Evolutionary conservation across 495 filamentous ascomycete genomes (phyloP).

Genomic region (Talaromyces liani): DNA sequence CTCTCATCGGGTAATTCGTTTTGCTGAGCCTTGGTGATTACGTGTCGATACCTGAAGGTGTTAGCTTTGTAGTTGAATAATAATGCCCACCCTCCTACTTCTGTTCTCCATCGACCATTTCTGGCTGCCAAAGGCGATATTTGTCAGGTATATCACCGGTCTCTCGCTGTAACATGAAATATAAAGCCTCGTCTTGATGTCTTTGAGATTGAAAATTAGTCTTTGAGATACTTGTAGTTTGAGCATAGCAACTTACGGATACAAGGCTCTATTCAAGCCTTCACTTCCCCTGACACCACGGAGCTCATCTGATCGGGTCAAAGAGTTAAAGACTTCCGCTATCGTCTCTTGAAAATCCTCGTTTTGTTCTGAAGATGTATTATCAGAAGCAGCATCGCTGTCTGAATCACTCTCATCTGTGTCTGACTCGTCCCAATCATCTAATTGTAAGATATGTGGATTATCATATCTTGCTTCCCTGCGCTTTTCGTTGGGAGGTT

Average conservation of each 20-base stretch:
- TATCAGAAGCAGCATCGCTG: background rate
- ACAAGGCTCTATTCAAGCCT: conserved; percentile 1
- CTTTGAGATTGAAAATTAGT: background rate
- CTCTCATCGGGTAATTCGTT: conserved; percentile 66
- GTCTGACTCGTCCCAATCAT: background rate
- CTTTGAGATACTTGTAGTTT: background rate
- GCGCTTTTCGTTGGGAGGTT: background rate
- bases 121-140: background rate
- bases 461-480: conserved; percentile 2
- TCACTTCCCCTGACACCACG: background rate
- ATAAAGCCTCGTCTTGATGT: conserved; percentile 10
- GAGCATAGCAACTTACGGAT: background rate
- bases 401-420: background rate
- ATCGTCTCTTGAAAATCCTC: conserved; percentile 7
- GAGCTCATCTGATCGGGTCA: background rate
- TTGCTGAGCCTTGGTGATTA: conserved; percentile 12
- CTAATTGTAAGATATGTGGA: conserved; percentile 5
- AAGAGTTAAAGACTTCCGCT: background rate
- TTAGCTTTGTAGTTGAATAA: background rate
- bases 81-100: background rate
- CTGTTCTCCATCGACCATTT: background rate
- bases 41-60: background rate
- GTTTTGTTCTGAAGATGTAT: background rate
- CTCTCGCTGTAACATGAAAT: conserved; percentile 4
- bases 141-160: background rate